These are phyloP conservation scores for Myriosclerotinia scirpicola DNA, from an alignment of 2,329 filamentous ascomycete species.

Conservation along the genomic window DNA sequence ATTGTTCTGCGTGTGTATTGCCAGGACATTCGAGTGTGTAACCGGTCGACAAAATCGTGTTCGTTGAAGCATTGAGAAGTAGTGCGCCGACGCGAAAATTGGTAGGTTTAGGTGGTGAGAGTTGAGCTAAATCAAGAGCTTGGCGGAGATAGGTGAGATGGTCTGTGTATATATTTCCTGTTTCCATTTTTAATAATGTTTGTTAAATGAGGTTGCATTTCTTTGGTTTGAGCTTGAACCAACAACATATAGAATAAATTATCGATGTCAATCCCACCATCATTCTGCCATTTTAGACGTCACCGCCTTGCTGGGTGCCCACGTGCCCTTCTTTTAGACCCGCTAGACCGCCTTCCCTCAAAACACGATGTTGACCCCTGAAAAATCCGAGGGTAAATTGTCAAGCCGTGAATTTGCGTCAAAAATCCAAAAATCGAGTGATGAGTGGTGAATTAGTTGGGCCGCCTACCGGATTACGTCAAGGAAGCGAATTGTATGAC, in stretches of 20 bases:
- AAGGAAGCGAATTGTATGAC: slow-evolving; percentile 1
- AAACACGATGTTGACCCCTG: not conserved
- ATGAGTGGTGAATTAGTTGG: not conserved
- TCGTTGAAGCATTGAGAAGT: slow-evolving; percentile 61
- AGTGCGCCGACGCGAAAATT: slow-evolving; percentile 96
- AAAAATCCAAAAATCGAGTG: not conserved
- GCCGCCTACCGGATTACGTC: slow-evolving; percentile 3
- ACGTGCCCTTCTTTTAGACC: too few species aligned
- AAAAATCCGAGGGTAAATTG: not conserved
- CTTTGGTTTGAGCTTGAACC: not conserved
- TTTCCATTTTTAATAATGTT: slow-evolving; percentile 3
- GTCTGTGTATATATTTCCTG: not conserved
- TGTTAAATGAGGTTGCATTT: not conserved
- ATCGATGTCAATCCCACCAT: not conserved
- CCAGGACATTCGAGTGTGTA: slow-evolving; percentile 89
- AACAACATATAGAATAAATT: not conserved
- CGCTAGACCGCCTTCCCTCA: too few species aligned
- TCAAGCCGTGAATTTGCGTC: not conserved
- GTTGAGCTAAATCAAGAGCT: slow-evolving; percentile 72
- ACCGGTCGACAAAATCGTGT: slow-evolving; percentile 70
- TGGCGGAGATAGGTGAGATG: slow-evolving; percentile 59
- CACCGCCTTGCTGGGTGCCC: slow-evolving; percentile 3
- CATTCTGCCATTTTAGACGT: slow-evolving; percentile 12
- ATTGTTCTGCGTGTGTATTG: slow-evolving; percentile 97
- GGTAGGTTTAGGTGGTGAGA: slow-evolving; percentile 80